Percentiles rank a stretch among this genome's conserved stretches.
Conservation (phyloP, 805 yeast species). For the Yarrowia osloensis region DNA sequence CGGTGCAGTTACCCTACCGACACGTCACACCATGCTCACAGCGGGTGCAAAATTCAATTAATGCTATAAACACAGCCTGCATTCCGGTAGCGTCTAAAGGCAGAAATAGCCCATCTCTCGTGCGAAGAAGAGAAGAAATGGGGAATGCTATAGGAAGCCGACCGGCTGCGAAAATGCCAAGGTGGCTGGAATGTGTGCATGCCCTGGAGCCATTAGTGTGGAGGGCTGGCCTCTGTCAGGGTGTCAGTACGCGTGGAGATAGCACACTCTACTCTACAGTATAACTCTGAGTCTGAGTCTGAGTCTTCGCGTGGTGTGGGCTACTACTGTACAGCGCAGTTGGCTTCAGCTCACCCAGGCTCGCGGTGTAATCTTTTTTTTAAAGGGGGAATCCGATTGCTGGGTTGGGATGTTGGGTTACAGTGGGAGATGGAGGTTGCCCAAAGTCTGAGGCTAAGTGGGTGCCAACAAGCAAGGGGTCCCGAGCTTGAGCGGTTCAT, state of each 20-base stretch:
- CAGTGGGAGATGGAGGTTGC: neutral
- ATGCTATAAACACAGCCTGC: slow-evolving; percentile 23
- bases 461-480: neutral
- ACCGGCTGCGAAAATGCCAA: neutral
- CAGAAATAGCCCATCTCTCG: neutral
- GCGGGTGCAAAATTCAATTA: neutral
- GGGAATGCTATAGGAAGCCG: neutral
- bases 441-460: neutral
- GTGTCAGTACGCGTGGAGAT: neutral
- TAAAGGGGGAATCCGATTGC: neutral
- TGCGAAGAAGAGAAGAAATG: neutral
- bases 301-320: neutral
- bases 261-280: neutral
- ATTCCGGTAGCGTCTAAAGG: neutral
- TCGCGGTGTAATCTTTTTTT: neutral
- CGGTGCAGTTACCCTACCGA: slow-evolving; percentile 11
- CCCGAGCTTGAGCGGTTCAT: neutral
- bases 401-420: neutral
- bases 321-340: no score
- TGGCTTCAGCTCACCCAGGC: neutral
- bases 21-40: slow-evolving; percentile 21
- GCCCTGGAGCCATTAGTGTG: neutral
- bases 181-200: slow-evolving; percentile 3
- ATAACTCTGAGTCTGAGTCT: neutral
- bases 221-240: neutral